Percentiles rank a stretch among this genome's conserved stretches.
Conservation (phyloP, 176 grass and related monocot genomes). For the Aechmea fasciata region DNA sequence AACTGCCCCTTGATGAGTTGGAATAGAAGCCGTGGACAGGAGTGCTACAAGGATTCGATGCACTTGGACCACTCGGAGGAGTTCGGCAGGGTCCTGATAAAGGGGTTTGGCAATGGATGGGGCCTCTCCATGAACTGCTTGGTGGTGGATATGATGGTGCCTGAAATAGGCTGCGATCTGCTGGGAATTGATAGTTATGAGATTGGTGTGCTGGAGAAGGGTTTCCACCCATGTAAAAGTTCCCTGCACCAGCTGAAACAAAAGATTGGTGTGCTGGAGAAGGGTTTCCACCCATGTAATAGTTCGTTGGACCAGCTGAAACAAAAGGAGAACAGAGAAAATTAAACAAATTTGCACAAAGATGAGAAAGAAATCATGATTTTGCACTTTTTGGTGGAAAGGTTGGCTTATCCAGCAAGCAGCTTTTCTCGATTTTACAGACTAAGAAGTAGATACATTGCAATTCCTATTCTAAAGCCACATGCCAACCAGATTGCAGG, state of each 20-base stretch:
- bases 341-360: not conserved
- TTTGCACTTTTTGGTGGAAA: not conserved
- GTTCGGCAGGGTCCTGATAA: not conserved
- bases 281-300: not conserved
- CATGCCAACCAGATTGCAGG: too few relatives aligned
- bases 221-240: not conserved
- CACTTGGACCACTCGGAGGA: not conserved
- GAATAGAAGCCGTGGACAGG: not conserved
- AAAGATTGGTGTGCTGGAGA: not conserved
- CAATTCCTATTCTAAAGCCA: too few relatives aligned
- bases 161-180: not conserved
- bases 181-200: not conserved
- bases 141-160: not conserved
- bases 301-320: not conserved
- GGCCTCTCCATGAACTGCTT: not conserved
- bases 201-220: not conserved
- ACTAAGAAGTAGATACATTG: too few relatives aligned
- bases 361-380: not conserved
- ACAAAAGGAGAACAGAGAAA: not conserved
- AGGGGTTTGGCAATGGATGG: slow-evolving; percentile 6
- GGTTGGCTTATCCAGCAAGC: not conserved
- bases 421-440: too few relatives aligned
- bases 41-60: not conserved
- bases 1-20: not conserved
- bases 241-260: not conserved